A percentile compares a stretch with the other conserved stretches of the same genome.
Conservation (phyloP, 345 rosid species). For the Combretum micranthum region DNA sequence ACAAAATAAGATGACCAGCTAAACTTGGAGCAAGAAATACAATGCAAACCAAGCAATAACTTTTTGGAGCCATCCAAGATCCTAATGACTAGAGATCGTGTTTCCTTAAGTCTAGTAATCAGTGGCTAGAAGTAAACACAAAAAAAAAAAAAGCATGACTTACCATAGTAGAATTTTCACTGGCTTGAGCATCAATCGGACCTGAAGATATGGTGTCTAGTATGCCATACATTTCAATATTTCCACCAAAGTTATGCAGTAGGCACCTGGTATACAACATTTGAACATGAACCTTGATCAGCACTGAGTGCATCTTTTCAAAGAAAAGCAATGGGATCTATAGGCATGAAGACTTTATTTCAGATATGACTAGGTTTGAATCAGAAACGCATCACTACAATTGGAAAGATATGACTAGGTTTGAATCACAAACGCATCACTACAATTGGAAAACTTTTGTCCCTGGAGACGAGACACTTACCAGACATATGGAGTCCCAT, state of each 20-base stretch:
- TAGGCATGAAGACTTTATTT: too few species aligned
- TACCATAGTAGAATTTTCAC: conserved; percentile 93
- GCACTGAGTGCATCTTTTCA: not conserved
- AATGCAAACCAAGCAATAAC: conserved; percentile 1
- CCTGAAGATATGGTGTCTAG: conserved; percentile 79
- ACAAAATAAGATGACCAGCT: conserved; percentile 6
- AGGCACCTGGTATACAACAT: conserved; percentile 56
- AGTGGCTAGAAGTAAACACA: not conserved
- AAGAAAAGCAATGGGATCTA: not conserved
- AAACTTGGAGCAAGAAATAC: not conserved
- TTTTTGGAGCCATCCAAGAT: too few species aligned
- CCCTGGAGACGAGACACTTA: conserved; percentile 14
- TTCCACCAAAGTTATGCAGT: conserved; percentile 94
- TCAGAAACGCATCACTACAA: not conserved
- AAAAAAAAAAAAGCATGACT: conserved; percentile 2
- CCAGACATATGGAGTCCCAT: conserved; percentile 92
- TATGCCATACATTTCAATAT: conserved; percentile 84
- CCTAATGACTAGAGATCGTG: not conserved
- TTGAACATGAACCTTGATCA: conserved; percentile 3
- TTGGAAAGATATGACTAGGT: not conserved
- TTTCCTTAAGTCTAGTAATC: not conserved
- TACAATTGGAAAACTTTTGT: not conserved
- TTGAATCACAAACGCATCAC: not conserved
- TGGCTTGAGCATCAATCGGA: conserved; percentile 69
- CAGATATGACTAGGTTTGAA: not conserved